Evolutionary conservation across 2,329 filamentous ascomycete genomes (phyloP), one percentile per base, ranked within the genome.

Genomic region (Scedosporium boydii): DNA sequence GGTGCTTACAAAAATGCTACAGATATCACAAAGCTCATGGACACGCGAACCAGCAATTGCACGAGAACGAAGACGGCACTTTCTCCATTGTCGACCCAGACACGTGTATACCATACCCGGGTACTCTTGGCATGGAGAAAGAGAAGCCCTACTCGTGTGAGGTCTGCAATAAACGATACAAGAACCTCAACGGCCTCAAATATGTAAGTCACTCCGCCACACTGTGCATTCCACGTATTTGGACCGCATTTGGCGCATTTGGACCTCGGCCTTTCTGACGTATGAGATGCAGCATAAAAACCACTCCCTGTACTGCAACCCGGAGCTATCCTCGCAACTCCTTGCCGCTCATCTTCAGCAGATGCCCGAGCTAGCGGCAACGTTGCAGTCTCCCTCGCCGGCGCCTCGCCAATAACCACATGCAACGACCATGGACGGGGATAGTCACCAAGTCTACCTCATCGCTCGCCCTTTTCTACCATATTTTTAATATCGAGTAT

Each of bases 111-210:
- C 95, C 95, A 0, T 99, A 98, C 67, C 95, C 95, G 0, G 95
- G 95, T 38, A 98, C 95, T 1, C 80, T 96, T 42, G 95, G 95
- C n/a, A 99, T 99, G 95, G 95, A 99, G 77, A 99, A 98, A 75
- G 93, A 98, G 79, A 99, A 99, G 79, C 95, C 95, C 2, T 98
- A 98, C 74, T 93, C 93, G 71, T 99, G 95, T 75, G 93, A 98
- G 67, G 89, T 92, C 10, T 99, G 95, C 72, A 93, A 93, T 70
- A 99, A 99, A 80, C 89, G 95, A 60, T 99, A 99, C 79, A 99
- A 99, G 86, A 99, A 99, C 72, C 76, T 99, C 65, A 99, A 99
- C 75, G 95, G 95, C 6, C 84, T 99, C 65, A 99, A 99, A 86
- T 99, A 99, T 72, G 85, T 88, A 76, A 76, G 85, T 77, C 46